These are phyloP conservation scores for Rhexocercosporidium sp. DNA, from an alignment of 2,329 filamentous ascomycete species.

Conservation along the genomic window DNA sequence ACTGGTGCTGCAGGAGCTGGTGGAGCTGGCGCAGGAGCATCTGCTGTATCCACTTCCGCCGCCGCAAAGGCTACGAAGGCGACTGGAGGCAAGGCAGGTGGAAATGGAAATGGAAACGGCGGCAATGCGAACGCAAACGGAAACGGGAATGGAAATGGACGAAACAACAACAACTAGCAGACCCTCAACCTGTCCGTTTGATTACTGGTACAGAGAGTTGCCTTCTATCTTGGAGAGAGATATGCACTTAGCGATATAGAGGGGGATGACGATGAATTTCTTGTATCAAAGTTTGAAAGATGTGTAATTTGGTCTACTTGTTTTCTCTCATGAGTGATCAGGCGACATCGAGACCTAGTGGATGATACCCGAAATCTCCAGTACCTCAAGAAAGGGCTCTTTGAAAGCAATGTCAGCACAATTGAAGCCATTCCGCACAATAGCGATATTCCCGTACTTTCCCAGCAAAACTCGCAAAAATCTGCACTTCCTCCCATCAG, in stretches of 20 bases:
- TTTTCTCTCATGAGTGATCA: too few species aligned
- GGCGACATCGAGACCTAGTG: too few species aligned
- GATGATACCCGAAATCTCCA: too few species aligned
- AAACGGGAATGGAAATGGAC: not conserved
- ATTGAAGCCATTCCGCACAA: too few species aligned
- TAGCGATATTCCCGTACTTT: not conserved
- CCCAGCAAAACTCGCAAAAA: not conserved
- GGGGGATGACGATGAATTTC: constrained; percentile 3
- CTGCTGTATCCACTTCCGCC: not conserved
- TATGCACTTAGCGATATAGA: not conserved
- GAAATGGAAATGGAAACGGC: not conserved
- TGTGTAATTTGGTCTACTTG: not conserved
- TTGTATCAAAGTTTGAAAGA: constrained; percentile 9
- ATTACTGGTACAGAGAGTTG: not conserved
- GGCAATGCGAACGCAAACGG: not conserved
- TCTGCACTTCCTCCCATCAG: not conserved
- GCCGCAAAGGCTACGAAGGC: not conserved
- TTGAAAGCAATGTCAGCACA: not conserved
- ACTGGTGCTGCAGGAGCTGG: not conserved
- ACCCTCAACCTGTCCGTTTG: not conserved
- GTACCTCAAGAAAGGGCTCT: too few species aligned
- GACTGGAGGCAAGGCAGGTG: not conserved
- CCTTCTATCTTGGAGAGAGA: not conserved
- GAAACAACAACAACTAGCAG: constrained; percentile 4
- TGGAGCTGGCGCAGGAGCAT: not conserved